A percentile compares a stretch with the other conserved stretches of the same genome.
Evolutionary conservation across 1,284 basidiomycete species (phyloP).

Genomic region (Boletus subluridellus): DNA sequence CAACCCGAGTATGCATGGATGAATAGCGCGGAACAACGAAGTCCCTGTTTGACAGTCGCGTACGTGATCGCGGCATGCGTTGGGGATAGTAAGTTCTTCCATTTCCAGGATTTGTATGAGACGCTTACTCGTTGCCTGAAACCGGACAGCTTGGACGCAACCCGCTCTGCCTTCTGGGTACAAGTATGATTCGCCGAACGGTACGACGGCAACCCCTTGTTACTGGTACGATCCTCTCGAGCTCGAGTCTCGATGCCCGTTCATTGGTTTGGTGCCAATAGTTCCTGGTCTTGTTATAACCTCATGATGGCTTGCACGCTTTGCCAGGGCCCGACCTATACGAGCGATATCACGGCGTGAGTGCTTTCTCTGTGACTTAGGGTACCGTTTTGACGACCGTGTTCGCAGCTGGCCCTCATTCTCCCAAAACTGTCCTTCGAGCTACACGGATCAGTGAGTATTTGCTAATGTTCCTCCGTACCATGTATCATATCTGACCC

Average conservation of each 20-base stretch:
- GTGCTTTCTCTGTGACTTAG: neutral
- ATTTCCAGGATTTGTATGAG: too few species aligned
- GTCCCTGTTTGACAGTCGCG: too few species aligned
- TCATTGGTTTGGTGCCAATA: neutral
- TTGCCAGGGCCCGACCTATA: slow-evolving; percentile 17
- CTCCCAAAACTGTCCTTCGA: slow-evolving; percentile 16
- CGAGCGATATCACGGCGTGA: slow-evolving; percentile 1
- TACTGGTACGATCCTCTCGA: slow-evolving; percentile 22
- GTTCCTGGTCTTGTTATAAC: slow-evolving; percentile 9
- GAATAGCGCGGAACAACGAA: too few species aligned
- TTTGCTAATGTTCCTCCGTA: neutral
- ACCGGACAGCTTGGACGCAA: slow-evolving; percentile 21
- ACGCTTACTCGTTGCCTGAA: too few species aligned
- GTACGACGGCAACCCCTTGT: slow-evolving; percentile 22
- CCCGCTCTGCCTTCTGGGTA: slow-evolving; percentile 16
- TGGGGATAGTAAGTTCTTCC: too few species aligned
- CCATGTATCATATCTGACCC: neutral
- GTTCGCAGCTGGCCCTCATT: slow-evolving; percentile 24
- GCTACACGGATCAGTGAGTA: slow-evolving; percentile 20
- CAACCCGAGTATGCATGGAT: too few species aligned
- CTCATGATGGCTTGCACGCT: neutral
- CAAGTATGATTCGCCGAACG: slow-evolving; percentile 21
- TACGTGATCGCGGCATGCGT: too few species aligned
- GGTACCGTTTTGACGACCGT: neutral
- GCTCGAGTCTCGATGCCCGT: neutral